Base-by-base conservation (phyloP, 768 basidiomycete species). In the Hygrocybe coccinea region DNA sequence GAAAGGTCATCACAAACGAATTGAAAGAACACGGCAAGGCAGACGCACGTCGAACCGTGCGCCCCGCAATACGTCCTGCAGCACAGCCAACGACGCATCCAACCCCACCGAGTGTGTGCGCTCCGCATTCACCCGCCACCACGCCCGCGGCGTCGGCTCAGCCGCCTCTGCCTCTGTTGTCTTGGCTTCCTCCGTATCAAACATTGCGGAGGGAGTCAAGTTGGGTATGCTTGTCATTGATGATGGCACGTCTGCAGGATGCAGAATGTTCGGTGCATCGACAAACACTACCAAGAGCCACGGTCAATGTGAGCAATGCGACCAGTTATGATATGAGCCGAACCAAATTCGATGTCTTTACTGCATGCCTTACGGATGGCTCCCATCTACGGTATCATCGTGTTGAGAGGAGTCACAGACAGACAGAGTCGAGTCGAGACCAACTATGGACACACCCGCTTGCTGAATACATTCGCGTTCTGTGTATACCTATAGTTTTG, bases 291-390 rank as follows among this genome's bases (percentile, higher is more conserved):
- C 44, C 3, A 15, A 5, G 3, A 41, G 3, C 19, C 15, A 14
- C 5, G 19, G 3, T 1, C 41, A 33, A 39, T 46, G 34, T 56
- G 24, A 43, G 15, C 12, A 33, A 37, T 15, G 2, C 22, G 35
- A 35, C n/a, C n/a, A n/a, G n/a, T n/a, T n/a, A n/a, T n/a, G n/a
- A n/a, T n/a, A n/a, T n/a, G n/a, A 33, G 38, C 61, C 69, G 33
- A 52, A 86, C 88, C 84, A 53, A 89, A 73, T 59, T 90, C 86
- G 38, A 88, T 67, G 52, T 78, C 76, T 59, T 84, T 83, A 55
- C 74, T 80, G 59, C 82, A 81, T 56, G 85, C 77, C 68, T 87
- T 89, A 50, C 87, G 78, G 24, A 91, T 72, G 2, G 87, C 88
- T 17, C 85, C 86, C 44, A 89, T 72, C 87, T 91, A 25, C 29